These are phyloP conservation scores for Conoideocrella luteorostrata DNA, from an alignment of 2,329 filamentous ascomycete species.

Conservation along the genomic window DNA sequence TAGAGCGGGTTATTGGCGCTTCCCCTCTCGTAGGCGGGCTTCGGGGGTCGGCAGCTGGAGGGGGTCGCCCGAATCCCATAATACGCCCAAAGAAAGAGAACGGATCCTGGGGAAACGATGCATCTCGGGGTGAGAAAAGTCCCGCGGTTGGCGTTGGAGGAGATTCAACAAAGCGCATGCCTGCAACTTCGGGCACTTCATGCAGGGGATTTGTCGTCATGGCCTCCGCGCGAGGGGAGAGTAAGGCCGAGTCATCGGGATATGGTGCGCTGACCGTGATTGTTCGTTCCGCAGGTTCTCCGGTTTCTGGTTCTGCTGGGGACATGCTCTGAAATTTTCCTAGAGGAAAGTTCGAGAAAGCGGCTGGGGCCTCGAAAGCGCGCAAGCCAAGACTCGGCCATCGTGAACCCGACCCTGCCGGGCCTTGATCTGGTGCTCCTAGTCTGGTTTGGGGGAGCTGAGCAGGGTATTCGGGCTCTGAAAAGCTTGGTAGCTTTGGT, in stretches of 20 bases:
- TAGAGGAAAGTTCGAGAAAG: constrained; percentile 7
- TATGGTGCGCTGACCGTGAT: constrained; percentile 27
- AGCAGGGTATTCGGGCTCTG: constrained; percentile 10
- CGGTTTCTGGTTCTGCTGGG: constrained; percentile 10
- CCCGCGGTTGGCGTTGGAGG: constrained; percentile 46
- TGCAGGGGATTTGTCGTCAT: constrained; percentile 66
- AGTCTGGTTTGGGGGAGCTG: constrained; percentile 31
- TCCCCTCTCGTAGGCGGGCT: constrained; percentile 70
- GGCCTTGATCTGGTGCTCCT: constrained; percentile 10
- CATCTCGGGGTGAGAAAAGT: constrained; percentile 47
- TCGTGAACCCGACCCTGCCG: constrained; percentile 13
- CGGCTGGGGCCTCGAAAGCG: constrained; percentile 16
- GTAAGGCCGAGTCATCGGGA: constrained; percentile 47
- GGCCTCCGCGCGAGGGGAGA: constrained; percentile 66
- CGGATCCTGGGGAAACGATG: constrained; percentile 48
- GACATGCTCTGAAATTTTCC: constrained; percentile 7
- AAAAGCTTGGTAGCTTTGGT: constrained; percentile 7
- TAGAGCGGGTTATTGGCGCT: constrained; percentile 69
- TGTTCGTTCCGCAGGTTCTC: constrained; percentile 25
- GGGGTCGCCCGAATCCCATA: constrained; percentile 40
- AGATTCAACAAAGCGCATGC: constrained; percentile 46
- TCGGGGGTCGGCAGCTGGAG: constrained; percentile 56
- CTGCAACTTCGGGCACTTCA: constrained; percentile 34
- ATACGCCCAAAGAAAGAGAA: constrained; percentile 43
- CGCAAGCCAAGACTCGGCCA: constrained; percentile 29